phyloP scores from a whole-genome alignment of 129 eudicot genomes.

The Artemisia tridentata region DNA sequence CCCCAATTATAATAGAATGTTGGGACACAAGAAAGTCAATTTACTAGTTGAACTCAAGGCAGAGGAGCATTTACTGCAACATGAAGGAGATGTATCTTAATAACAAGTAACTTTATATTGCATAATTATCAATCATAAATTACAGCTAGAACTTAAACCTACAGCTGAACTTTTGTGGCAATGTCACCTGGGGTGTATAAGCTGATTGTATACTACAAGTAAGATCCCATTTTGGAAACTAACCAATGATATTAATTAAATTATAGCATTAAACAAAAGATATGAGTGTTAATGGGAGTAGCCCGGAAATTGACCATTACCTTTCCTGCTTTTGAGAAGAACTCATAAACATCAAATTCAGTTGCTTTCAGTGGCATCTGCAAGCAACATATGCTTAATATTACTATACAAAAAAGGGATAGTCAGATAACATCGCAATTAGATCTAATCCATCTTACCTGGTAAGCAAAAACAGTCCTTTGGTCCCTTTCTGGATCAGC shows the following conservation, averaged over 20 bases:
- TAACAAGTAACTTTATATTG: slow-evolving; percentile 32
- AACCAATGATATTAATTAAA: slow-evolving; percentile 1
- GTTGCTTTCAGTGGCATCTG: slow-evolving; percentile 98
- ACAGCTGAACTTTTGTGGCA: neutral
- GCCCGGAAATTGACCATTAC: slow-evolving; percentile 34
- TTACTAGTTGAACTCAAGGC: slow-evolving; percentile 32
- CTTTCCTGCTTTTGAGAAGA: slow-evolving; percentile 93
- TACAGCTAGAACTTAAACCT: slow-evolving; percentile 1
- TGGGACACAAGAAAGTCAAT: slow-evolving; percentile 36
- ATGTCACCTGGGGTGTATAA: slow-evolving; percentile 18
- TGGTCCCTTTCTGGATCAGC: slow-evolving; percentile 99
- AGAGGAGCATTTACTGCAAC: slow-evolving; percentile 42
- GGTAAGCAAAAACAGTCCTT: slow-evolving; percentile 96
- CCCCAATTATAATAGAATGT: slow-evolving; percentile 28
- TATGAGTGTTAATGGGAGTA: neutral
- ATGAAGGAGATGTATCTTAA: slow-evolving; percentile 48
- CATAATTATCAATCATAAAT: slow-evolving; percentile 13
- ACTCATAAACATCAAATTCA: slow-evolving; percentile 81
- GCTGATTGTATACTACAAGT: slow-evolving; percentile 18
- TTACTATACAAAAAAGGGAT: neutral
- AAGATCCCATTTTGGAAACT: neutral
- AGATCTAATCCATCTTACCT: slow-evolving; percentile 41
- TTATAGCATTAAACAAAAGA: neutral
- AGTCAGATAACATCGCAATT: neutral
- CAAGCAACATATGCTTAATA: slow-evolving; percentile 12